Base-by-base conservation (phyloP, 2,329 filamentous ascomycete genomes). In the Aureobasidium mangrovei region DNA sequence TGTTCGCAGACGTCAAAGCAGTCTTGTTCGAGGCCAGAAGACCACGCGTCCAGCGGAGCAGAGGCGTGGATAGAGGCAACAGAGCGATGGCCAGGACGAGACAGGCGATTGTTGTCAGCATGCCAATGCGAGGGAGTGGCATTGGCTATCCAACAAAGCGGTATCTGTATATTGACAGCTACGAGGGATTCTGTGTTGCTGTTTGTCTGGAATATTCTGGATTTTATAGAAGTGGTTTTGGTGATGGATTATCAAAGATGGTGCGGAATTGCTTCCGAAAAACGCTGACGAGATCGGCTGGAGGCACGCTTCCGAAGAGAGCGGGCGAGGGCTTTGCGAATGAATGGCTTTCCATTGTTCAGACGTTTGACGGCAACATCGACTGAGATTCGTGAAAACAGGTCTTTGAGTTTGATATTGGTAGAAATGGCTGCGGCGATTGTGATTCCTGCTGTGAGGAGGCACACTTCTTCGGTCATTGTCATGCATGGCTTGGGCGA, bases 401-500 rank as follows among this genome's bases (percentile, higher is more conserved):
- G 7, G 32, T 7, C 32, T 7, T 35, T 35, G 7, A 7, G 32
- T 35, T 35, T 35, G 32, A 35, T 35, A 7, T 35, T 35, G 18
- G 18, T 35, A 10, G 32, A 7, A 7, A 51, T 71, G 59, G 73
- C 75, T 55, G 74, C 74, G 18, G 18, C 18, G 8, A 75, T 93
- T 53, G 78, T 93, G 24, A 83, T 95, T 57, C 88, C 88, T 29
- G 88, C 91, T 39, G 74, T 87, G 33, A 86, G 81, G 67, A 82
- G 82, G 66, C 93, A 97, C 72, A 96, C 93, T 36, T 90, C 90
- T 27, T 96, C 91, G 3, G 86, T 97, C 64, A 97, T 98, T 64
- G 90, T 96, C 71, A 79, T 88, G 51, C 93, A 98, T 69, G 93
- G 93, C 10, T 77, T 98, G 38, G 93, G 93, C 59, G 93, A 97